These are phyloP conservation scores for Lipomyces sp. DNA, from an alignment of 805 yeast genomes.

Conservation along the genomic window DNA sequence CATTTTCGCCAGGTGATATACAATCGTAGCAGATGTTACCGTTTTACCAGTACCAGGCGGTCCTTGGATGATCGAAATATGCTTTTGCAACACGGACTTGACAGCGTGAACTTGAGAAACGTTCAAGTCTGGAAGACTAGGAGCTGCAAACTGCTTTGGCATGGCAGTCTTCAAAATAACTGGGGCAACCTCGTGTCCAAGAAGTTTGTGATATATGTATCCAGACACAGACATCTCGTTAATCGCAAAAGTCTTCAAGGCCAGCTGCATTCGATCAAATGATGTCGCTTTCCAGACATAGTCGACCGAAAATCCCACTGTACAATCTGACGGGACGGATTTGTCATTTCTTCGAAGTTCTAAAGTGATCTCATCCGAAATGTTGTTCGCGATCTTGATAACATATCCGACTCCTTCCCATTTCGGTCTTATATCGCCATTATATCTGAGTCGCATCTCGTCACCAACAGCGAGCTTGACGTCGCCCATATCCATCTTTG, in stretches of 20 bases:
- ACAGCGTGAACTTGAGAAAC: constrained; percentile 82
- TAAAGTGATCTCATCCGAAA: constrained; percentile 69
- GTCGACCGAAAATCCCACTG: constrained; percentile 76
- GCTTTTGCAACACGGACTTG: constrained; percentile 65
- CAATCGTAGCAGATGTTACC: constrained; percentile 86
- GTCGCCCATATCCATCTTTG: constrained; percentile 66
- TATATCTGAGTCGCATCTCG: constrained; percentile 70
- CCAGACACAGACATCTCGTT: constrained; percentile 71
- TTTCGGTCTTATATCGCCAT: constrained; percentile 59
- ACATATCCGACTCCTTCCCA: constrained; percentile 81
- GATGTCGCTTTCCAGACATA: constrained; percentile 89
- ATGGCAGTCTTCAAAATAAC: constrained; percentile 54
- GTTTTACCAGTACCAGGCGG: constrained; percentile 98
- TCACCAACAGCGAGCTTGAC: constrained; percentile 83
- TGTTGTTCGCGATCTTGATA: constrained; percentile 68
- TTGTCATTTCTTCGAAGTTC: constrained; percentile 58
- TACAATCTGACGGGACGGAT: constrained; percentile 58
- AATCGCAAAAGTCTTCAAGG: constrained; percentile 72
- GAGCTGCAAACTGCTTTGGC: constrained; percentile 66
- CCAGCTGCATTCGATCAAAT: constrained; percentile 81
- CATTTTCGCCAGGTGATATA: constrained; percentile 70
- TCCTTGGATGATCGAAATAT: constrained; percentile 85
- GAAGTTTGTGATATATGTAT: constrained; percentile 71
- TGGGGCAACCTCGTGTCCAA: constrained; percentile 78
- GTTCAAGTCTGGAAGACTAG: constrained; percentile 72